Conservation (phyloP, 306 rosid genomes). For the Prunus salicina region DNA sequence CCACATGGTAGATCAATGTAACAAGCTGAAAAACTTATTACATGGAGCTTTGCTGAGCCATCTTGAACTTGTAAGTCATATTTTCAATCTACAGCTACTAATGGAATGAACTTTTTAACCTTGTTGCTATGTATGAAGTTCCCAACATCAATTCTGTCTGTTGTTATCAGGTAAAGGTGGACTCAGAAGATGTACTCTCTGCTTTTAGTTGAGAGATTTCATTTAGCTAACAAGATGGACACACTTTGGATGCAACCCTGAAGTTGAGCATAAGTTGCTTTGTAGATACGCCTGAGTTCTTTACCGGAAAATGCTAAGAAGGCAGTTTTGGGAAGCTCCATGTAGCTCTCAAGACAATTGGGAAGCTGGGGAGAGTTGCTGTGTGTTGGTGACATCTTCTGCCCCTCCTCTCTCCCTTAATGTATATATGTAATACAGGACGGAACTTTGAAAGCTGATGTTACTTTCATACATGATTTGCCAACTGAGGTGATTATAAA, state of each 20-base stretch:
- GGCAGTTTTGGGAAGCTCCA: not conserved
- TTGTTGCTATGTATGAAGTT: not conserved
- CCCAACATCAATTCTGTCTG: slow-evolving; percentile 6
- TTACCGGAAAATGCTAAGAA: not conserved
- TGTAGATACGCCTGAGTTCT: not conserved
- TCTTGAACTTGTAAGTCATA: slow-evolving; percentile 55
- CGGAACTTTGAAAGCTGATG: not conserved
- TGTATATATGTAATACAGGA: not conserved
- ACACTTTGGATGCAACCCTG: not conserved
- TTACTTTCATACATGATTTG: not conserved
- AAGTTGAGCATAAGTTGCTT: not conserved
- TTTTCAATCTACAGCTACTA: not conserved
- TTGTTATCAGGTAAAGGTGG: slow-evolving; percentile 51
- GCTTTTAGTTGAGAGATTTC: slow-evolving; percentile 13
- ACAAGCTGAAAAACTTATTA: slow-evolving; percentile 61
- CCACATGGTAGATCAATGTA: slow-evolving; percentile 81
- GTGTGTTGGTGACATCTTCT: not conserved
- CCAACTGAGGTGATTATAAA: not conserved
- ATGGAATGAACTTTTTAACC: not conserved
- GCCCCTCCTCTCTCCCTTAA: not conserved
- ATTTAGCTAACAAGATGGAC: not conserved
- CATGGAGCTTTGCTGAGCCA: slow-evolving; percentile 64
- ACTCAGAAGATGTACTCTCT: slow-evolving; percentile 56
- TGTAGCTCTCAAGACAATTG: not conserved
- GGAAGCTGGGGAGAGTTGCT: not conserved